A percentile compares a stretch with the other conserved stretches of the same genome.
phyloP scores from a whole-genome alignment of 139 green algal genomes.

The Trebouxia sp. region DNA sequence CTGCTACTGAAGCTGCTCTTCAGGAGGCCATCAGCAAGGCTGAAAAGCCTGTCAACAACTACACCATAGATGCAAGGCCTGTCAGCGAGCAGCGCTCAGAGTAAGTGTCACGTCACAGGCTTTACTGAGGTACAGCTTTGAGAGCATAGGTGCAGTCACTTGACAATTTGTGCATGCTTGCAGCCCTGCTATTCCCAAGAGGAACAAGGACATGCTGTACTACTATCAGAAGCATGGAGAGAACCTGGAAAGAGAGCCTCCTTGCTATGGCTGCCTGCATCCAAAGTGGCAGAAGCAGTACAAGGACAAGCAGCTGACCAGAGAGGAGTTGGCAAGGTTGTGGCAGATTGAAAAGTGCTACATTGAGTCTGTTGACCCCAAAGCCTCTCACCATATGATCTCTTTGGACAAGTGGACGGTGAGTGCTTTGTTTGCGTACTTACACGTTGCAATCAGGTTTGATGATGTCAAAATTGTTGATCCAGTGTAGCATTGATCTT shows the following conservation, averaged over 20 bases:
- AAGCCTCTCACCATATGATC: slow-evolving; percentile 1
- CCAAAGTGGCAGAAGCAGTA: background rate
- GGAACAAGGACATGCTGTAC: slow-evolving; percentile 1
- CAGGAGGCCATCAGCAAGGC: too few species aligned
- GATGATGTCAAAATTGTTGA: too few species aligned
- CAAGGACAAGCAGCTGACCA: background rate
- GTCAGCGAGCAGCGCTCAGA: background rate
- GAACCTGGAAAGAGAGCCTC: slow-evolving; percentile 6
- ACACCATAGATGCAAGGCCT: background rate
- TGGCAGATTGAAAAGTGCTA: background rate
- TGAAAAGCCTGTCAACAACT: too few species aligned
- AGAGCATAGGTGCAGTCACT: too few species aligned
- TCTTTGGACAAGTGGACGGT: slow-evolving; percentile 20
- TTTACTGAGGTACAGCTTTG: background rate
- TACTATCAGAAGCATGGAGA: slow-evolving; percentile 11
- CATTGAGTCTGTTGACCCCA: background rate
- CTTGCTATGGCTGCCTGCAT: slow-evolving; percentile 2
- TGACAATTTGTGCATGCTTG: too few species aligned
- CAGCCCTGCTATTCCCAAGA: background rate
- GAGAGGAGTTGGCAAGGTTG: background rate
- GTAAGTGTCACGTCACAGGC: background rate
- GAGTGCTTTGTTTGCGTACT: too few species aligned
- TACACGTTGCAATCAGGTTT: too few species aligned
- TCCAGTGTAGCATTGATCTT: too few species aligned
- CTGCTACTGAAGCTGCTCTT: too few species aligned